These are phyloP conservation scores for Suillus subaureus DNA, from an alignment of 768 basidiomycete species.

Conservation along the genomic window DNA sequence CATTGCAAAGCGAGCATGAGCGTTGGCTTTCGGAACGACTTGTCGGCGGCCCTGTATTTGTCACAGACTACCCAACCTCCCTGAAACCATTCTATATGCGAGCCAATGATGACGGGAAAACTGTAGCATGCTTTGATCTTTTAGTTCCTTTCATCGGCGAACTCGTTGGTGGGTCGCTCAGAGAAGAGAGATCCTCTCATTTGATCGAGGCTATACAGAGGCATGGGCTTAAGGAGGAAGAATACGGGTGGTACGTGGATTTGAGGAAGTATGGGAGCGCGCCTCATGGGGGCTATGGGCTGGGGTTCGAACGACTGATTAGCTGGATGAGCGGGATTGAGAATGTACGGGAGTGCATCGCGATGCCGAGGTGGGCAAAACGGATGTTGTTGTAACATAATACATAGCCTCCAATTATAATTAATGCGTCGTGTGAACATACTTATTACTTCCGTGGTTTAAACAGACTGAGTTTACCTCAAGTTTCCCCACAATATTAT, in stretches of 20 bases:
- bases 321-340: slow-evolving; percentile 85
- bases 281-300: slow-evolving; percentile 93
- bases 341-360: slow-evolving; percentile 91
- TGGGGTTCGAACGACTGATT: slow-evolving; percentile 92
- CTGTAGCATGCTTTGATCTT: slow-evolving; percentile 95
- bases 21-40: slow-evolving; percentile 79
- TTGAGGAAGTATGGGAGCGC: slow-evolving; percentile 82
- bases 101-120: slow-evolving; percentile 52
- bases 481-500: neutral
- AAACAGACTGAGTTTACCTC: neutral
- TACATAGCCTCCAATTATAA: neutral
- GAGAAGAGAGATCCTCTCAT: slow-evolving; percentile 69
- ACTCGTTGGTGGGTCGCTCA: slow-evolving; percentile 87
- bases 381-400: slow-evolving; percentile 64
- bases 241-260: slow-evolving; percentile 78
- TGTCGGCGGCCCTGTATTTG: slow-evolving; percentile 79
- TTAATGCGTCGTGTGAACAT: neutral
- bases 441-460: slow-evolving; percentile 1
- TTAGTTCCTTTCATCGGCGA: slow-evolving; percentile 89
- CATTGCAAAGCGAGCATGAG: slow-evolving; percentile 90
- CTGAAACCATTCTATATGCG: slow-evolving; percentile 99
- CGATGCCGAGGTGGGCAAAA: slow-evolving; percentile 89
- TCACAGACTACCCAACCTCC: slow-evolving; percentile 81
- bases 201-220: slow-evolving; percentile 53
- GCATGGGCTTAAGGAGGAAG: slow-evolving; percentile 41